A percentile compares a stretch with the other conserved stretches of the same genome.
Evolutionary conservation across 1,139 yeast species (phyloP).

Genomic region (Scheffersomyces titani): DNA sequence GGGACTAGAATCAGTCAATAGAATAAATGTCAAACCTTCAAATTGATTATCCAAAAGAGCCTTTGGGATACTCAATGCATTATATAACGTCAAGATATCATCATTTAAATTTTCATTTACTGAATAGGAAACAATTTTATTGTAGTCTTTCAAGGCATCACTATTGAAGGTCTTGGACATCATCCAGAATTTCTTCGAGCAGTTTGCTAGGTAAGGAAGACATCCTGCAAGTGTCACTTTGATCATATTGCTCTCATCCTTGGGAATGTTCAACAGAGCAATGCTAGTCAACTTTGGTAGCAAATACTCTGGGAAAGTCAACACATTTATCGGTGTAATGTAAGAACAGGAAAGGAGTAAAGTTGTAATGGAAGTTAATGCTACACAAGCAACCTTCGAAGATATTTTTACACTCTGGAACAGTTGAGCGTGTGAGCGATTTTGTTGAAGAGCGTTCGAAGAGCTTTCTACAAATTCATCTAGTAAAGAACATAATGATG

Average conservation of each 20-base stretch:
- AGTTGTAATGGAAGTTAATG: conserved; percentile 61
- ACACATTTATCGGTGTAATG: conserved; percentile 73
- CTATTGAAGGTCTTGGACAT: conserved; percentile 60
- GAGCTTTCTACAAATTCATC: conserved; percentile 31
- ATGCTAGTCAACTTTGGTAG: conserved; percentile 66
- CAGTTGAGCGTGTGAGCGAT: conserved; percentile 1
- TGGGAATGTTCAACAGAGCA: conserved; percentile 21
- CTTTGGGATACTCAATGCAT: conserved; percentile 25
- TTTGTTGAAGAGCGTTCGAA: not conserved
- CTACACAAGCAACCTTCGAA: conserved; percentile 57
- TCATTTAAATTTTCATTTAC: conserved; percentile 3
- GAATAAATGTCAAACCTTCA: conserved; percentile 62
- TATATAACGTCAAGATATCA: conserved; percentile 9
- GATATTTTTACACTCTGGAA: conserved; percentile 12
- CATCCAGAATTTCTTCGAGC: conserved; percentile 65
- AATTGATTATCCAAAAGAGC: conserved; percentile 44
- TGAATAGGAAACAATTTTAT: conserved; percentile 5
- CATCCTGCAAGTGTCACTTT: conserved; percentile 71
- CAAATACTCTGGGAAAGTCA: conserved; percentile 78
- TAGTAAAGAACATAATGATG: conserved; percentile 60
- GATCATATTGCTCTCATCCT: conserved; percentile 45
- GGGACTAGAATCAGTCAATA: conserved; percentile 69
- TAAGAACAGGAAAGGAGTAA: conserved; percentile 64
- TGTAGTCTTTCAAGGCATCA: conserved; percentile 16
- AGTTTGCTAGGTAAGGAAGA: conserved; percentile 66